phyloP scores from a whole-genome alignment of 495 filamentous ascomycete genomes.

The Stereocaulon alpinum region DNA sequence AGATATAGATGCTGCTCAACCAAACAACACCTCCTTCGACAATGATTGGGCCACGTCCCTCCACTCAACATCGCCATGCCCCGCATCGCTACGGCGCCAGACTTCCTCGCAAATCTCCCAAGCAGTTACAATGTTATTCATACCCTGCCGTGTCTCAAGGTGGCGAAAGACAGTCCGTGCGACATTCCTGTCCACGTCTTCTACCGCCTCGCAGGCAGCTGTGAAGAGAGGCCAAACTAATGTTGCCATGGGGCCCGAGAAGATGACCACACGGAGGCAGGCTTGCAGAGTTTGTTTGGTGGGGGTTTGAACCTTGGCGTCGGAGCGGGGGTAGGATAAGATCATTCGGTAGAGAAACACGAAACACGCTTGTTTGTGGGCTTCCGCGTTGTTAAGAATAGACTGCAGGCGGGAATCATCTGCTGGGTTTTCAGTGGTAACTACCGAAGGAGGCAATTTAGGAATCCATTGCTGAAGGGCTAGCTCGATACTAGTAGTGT shows the following conservation, averaged over 20 bases:
- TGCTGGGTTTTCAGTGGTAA: constrained; percentile 22
- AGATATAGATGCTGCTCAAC: constrained; percentile 25
- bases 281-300: constrained; percentile 38
- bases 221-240: constrained; percentile 53
- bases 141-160: constrained; percentile 44
- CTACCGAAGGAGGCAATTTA: constrained; percentile 24
- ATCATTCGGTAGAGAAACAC: constrained; percentile 52
- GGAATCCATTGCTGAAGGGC: constrained; percentile 48
- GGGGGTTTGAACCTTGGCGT: constrained; percentile 41
- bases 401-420: constrained; percentile 26
- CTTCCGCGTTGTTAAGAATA: constrained; percentile 51
- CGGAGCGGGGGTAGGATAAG: constrained; percentile 32
- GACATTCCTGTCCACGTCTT: constrained; percentile 29
- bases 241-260: constrained; percentile 47
- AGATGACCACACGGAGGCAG: constrained; percentile 41
- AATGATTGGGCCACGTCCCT: constrained; percentile 39
- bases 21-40: constrained; percentile 46
- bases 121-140: constrained; percentile 49
- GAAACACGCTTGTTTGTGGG: constrained; percentile 50
- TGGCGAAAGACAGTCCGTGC: constrained; percentile 39
- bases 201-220: constrained; percentile 44
- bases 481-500: constrained; percentile 44
- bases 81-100: constrained; percentile 41
- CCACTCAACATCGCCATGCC: constrained; percentile 31
- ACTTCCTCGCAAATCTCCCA: constrained; percentile 49